Conservation (phyloP, 768 basidiomycete species). For the Xerocomellus dryophilus region DNA sequence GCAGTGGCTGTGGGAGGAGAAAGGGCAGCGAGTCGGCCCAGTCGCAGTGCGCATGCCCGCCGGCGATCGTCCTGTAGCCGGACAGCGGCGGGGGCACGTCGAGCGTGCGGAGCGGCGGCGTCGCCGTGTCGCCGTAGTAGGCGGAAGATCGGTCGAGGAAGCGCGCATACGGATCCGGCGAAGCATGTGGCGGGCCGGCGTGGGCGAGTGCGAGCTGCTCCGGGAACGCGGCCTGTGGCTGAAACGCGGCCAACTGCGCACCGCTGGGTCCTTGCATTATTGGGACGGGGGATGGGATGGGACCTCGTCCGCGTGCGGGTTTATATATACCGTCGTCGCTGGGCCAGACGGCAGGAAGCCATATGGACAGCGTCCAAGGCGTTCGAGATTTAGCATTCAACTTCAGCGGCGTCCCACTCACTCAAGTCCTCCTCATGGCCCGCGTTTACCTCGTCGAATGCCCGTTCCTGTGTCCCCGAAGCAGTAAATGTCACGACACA, state of each 20-base stretch:
- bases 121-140: constrained; percentile 6
- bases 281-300: not conserved
- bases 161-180: constrained; percentile 25
- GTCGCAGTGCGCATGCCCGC: constrained; percentile 21
- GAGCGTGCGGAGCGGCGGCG: constrained; percentile 12
- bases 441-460: not conserved
- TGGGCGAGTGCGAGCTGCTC: constrained; percentile 11
- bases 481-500: constrained; percentile 12
- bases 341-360: not conserved
- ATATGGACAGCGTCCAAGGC: not conserved
- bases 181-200: not conserved
- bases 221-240: constrained; percentile 13
- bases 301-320: not conserved
- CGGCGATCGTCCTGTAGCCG: constrained; percentile 21
- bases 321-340: constrained; percentile 20
- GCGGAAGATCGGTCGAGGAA: constrained; percentile 33
- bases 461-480: constrained; percentile 20
- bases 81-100: constrained; percentile 24
- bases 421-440: not conserved
- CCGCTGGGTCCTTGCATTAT: constrained; percentile 9
- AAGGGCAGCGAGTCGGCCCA: constrained; percentile 24
- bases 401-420: constrained; percentile 17
- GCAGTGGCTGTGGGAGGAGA: constrained; percentile 16
- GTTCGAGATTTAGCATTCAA: constrained; percentile 23
- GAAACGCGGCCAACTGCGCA: constrained; percentile 15